Conservation (phyloP, 2,329 filamentous ascomycete species). For the Plectosphaerella plurivora region DNA sequence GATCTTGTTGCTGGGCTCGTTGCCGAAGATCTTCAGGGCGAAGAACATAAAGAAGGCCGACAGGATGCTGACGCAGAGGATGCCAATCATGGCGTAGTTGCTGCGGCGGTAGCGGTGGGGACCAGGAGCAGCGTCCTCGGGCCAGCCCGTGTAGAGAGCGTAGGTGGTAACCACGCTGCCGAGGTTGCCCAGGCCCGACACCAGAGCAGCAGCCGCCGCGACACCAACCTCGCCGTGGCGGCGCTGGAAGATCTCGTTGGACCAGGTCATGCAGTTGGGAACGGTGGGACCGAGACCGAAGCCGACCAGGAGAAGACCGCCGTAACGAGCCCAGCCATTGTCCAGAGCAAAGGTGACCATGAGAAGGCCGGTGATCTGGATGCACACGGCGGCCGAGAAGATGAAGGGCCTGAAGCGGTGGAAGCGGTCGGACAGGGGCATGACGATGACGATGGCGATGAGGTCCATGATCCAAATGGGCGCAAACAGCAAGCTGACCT, state of each 20-base stretch:
- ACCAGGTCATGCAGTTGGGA: slow-evolving; percentile 93
- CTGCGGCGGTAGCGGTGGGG: slow-evolving; percentile 72
- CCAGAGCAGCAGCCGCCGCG: slow-evolving; percentile 77
- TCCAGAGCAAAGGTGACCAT: slow-evolving; percentile 68
- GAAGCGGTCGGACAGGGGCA: slow-evolving; percentile 83
- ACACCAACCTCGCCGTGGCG: slow-evolving; percentile 90
- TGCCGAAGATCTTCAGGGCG: slow-evolving; percentile 56
- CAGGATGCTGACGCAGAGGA: slow-evolving; percentile 71
- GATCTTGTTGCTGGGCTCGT: slow-evolving; percentile 44
- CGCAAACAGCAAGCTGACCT: slow-evolving; percentile 78
- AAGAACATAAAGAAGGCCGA: slow-evolving; percentile 66
- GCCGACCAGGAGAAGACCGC: slow-evolving; percentile 82
- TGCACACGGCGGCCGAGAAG: slow-evolving; percentile 69
- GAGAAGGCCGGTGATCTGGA: slow-evolving; percentile 80
- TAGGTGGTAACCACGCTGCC: slow-evolving; percentile 86
- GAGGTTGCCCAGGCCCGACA: slow-evolving; percentile 82
- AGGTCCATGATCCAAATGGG: slow-evolving; percentile 95
- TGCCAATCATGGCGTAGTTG: slow-evolving; percentile 85
- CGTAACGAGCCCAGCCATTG: slow-evolving; percentile 79
- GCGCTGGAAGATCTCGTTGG: slow-evolving; percentile 82
- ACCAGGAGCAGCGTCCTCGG: slow-evolving; percentile 65
- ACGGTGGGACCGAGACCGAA: slow-evolving; percentile 89
- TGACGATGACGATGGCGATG: slow-evolving; percentile 79
- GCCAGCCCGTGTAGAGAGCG: slow-evolving; percentile 84
- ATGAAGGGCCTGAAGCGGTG: slow-evolving; percentile 74